Base-by-base conservation (phyloP, 345 rosid species). In the Litchi chinensis region DNA sequence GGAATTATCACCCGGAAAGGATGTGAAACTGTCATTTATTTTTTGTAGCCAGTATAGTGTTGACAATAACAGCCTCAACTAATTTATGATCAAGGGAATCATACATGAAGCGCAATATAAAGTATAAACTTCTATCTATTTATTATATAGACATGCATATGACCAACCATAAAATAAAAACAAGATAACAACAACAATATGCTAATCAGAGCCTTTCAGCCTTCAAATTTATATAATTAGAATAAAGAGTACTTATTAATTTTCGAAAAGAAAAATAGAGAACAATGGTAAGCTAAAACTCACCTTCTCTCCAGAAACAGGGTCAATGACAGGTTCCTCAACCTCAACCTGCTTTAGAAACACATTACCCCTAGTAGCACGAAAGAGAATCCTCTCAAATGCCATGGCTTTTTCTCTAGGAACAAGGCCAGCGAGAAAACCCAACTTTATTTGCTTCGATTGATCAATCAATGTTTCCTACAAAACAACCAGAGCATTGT, bases 291-390 rank as follows among this genome's bases (percentile, higher is more conserved):
- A 16, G 46, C 76, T 59, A 69, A 67, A 40, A 77, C 10, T 83
- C 78, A 93, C 99, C 99, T 96, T 92, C 83, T 90, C 94, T 71
- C 98, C 97, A 70, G 98, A 93, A 83, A 85, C 83, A 84, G 99
- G 99, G 86, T 96, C 99, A 21, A 74, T 84, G 65, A 94, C 91
- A 63, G 97, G 89, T 32, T 89, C 95, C 79, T 94, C 97, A 68
- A 90, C 75, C 28, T 82, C 89, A 83, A 86, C 83, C 81, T 91
- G 98, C 85, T 88, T 91, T 69, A 92, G 77, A 67, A 83, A 88
- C 72, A 94, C 92, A 85, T 94, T 94, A 37, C 97, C 99, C 90
- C 99, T 91, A 70, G 99, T 96, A 79, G 98, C 99, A 81, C 97
- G 97, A 83, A 94, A 94, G 75, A 96, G 81, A 80, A 96, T 96